Conservation (phyloP, 1,284 basidiomycete genomes). For the Cronartium quercuum region DNA sequence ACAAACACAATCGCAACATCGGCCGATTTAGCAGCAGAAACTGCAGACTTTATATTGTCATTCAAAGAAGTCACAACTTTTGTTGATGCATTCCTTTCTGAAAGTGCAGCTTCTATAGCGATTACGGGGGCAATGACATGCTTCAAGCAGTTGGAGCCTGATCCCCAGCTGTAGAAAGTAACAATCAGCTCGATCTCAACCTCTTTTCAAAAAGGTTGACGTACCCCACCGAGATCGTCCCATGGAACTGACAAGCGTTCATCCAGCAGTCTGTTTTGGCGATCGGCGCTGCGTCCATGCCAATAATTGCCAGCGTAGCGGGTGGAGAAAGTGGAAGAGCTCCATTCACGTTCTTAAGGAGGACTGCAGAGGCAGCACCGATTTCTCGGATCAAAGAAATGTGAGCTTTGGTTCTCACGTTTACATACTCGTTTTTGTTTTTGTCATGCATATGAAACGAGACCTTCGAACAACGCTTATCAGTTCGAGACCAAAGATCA, state of each 20-base stretch:
- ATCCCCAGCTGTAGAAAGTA: slow-evolving; percentile 14
- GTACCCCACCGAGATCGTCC: neutral
- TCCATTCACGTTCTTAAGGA: slow-evolving; percentile 44
- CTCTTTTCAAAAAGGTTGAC: neutral
- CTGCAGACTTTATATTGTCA: slow-evolving; percentile 24
- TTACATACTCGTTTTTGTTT: neutral
- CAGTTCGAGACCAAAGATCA: neutral
- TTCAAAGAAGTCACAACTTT: slow-evolving; percentile 14
- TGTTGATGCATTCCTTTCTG: neutral
- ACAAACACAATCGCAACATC: slow-evolving; percentile 35
- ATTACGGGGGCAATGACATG: slow-evolving; percentile 29
- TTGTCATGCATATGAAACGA: neutral
- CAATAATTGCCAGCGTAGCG: slow-evolving; percentile 24
- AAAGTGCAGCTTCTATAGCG: slow-evolving; percentile 19
- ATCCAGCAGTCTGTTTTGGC: neutral
- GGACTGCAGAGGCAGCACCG: slow-evolving; percentile 43
- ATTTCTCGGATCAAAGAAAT: slow-evolving; percentile 43
- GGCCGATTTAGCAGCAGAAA: slow-evolving; percentile 38
- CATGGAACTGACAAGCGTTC: neutral
- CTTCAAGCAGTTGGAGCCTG: slow-evolving; percentile 24
- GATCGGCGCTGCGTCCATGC: slow-evolving; percentile 34
- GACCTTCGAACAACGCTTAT: neutral
- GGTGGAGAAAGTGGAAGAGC: slow-evolving; percentile 41
- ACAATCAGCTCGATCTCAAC: neutral
- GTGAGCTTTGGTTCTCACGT: neutral